These are phyloP conservation scores for Chlorella sp. DNA, from an alignment of 139 green algal genomes.

Conservation along the genomic window DNA sequence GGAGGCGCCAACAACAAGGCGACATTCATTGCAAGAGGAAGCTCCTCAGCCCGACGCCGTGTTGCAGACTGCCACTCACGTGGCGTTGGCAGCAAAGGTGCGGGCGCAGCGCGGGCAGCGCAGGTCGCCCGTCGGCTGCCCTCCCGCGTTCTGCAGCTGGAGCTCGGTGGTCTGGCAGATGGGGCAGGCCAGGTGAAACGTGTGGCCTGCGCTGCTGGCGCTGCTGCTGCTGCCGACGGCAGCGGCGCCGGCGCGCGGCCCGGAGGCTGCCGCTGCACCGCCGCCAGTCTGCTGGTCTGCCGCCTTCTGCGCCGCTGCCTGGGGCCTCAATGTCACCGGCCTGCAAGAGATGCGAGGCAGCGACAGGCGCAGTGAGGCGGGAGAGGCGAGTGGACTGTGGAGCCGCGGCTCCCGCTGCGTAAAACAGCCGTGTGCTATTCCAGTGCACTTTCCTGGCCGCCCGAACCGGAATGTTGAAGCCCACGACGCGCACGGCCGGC, in stretches of 20 bases:
- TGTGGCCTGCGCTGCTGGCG: not conserved
- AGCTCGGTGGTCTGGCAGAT: constrained; percentile 61
- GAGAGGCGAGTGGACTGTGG: not conserved
- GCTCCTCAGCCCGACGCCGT: too few relatives aligned
- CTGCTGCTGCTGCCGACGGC: not conserved
- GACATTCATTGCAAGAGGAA: too few relatives aligned
- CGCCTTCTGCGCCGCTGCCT: not conserved
- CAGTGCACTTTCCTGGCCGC: not conserved
- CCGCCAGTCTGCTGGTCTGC: too few relatives aligned
- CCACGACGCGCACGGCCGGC: constrained; percentile 12
- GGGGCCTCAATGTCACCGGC: not conserved
- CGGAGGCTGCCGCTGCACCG: not conserved
- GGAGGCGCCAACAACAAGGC: too few relatives aligned
- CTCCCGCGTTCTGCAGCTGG: constrained; percentile 4
- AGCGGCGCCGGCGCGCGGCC: not conserved
- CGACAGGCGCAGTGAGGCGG: not conserved
- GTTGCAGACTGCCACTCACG: not conserved
- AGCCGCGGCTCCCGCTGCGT: not conserved
- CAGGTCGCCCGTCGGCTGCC: not conserved
- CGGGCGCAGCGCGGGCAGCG: constrained; percentile 58
- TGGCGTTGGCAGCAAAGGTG: constrained; percentile 48
- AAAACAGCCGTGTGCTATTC: not conserved
- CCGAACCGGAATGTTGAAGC: not conserved
- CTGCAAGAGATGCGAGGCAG: not conserved
- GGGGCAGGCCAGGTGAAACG: constrained; percentile 58